phyloP scores from a whole-genome alignment of 2,329 filamentous ascomycete genomes.

The Monilinia fructigena region DNA sequence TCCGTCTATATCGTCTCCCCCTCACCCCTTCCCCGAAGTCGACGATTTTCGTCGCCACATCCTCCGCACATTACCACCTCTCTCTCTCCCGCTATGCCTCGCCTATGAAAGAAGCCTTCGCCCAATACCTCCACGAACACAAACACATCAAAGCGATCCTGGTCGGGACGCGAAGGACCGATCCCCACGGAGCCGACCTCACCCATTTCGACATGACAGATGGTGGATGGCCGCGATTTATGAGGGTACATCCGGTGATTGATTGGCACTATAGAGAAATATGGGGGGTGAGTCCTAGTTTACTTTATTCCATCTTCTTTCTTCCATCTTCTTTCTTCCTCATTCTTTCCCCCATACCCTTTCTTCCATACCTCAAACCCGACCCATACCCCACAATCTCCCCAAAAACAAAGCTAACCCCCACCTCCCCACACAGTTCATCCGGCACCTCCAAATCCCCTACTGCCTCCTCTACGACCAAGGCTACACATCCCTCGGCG shows the following conservation, averaged over 20 bases:
- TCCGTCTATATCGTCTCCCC: slow-evolving; percentile 84
- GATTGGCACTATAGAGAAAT: slow-evolving; percentile 98
- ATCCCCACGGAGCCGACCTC: slow-evolving; percentile 80
- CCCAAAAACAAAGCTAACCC: background rate
- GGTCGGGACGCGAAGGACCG: slow-evolving; percentile 84
- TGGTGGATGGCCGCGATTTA: slow-evolving; percentile 84
- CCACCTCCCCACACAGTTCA: slow-evolving; percentile 56
- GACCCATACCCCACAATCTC: too few species aligned
- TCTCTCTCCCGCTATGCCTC: slow-evolving; percentile 70
- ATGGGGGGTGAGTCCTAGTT: slow-evolving; percentile 68
- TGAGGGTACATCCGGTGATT: slow-evolving; percentile 92
- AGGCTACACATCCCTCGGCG: slow-evolving; percentile 91
- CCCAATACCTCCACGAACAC: slow-evolving; percentile 67
- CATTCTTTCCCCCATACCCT: too few species aligned
- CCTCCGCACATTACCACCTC: slow-evolving; percentile 69
- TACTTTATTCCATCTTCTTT: background rate
- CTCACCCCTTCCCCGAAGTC: slow-evolving; percentile 81
- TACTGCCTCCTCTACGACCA: slow-evolving; percentile 87
- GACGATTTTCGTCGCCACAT: slow-evolving; percentile 79
- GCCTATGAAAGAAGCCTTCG: slow-evolving; percentile 79
- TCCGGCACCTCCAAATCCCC: slow-evolving; percentile 72
- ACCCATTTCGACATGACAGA: slow-evolving; percentile 87
- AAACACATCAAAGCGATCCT: slow-evolving; percentile 73
- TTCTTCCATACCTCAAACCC: too few species aligned
- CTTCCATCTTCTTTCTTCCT: too few species aligned